phyloP scores from a whole-genome alignment of 73 alveolate species.

The Uronychia binucleata region DNA sequence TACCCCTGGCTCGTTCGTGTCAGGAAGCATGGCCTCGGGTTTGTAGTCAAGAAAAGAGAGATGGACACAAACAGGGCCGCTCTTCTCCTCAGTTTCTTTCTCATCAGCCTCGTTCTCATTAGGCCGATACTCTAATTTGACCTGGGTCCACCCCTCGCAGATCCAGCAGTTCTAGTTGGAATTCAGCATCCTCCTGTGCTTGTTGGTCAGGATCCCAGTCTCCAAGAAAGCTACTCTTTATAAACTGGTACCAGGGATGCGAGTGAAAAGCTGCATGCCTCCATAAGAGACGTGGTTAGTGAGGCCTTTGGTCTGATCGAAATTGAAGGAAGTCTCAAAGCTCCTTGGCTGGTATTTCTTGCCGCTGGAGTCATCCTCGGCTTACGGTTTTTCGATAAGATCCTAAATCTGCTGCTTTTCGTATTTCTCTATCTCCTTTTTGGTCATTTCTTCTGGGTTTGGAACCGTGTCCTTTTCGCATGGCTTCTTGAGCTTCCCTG shows the following conservation, averaged over 20 bases:
- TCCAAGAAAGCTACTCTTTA: conserved; percentile 10
- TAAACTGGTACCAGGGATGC: not conserved
- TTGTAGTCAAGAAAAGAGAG: conserved; percentile 67
- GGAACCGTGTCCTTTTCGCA: too few relatives aligned
- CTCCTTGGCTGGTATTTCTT: not conserved
- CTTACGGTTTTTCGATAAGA: not conserved
- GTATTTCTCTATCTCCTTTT: not conserved
- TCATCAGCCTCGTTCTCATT: conserved; percentile 18
- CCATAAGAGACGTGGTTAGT: not conserved
- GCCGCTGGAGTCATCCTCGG: not conserved
- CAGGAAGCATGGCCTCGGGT: conserved; percentile 62
- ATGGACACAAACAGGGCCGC: conserved; percentile 67
- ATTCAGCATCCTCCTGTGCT: conserved; percentile 28
- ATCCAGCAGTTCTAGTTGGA: conserved; percentile 83
- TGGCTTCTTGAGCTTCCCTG: not conserved
- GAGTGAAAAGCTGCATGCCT: not conserved
- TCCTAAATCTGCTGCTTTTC: too few relatives aligned
- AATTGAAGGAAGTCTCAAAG: not conserved
- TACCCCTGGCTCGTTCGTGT: conserved; percentile 37
- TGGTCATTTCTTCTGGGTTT: not conserved
- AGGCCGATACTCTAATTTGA: conserved; percentile 13
- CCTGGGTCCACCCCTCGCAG: conserved; percentile 92
- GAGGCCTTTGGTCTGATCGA: not conserved
- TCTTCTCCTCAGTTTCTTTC: conserved; percentile 1
- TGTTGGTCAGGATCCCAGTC: not conserved